Conservation (phyloP, 2,329 filamentous ascomycete genomes). For the Neurospora sp. region DNA sequence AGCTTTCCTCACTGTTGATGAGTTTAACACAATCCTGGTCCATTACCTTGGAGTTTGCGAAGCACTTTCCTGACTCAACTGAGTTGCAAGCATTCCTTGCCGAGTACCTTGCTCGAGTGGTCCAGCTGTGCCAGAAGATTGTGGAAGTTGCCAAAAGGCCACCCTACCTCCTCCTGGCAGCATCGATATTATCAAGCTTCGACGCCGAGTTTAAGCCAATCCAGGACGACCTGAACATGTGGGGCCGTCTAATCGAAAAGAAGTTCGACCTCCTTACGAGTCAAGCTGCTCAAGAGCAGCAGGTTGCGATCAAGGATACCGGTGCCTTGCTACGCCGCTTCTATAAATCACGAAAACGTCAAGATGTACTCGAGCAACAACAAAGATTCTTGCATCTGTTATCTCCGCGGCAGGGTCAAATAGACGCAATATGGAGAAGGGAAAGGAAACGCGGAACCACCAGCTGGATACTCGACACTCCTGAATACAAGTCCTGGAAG, state of each 20-base stretch:
- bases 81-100: background rate
- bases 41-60: background rate
- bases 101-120: conserved; percentile 2
- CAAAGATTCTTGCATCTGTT: rapidly evolving
- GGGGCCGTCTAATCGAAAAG: background rate
- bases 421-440: background rate
- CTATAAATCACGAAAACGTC: rapidly evolving
- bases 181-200: background rate
- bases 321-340: background rate
- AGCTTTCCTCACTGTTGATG: conserved; percentile 1
- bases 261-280: background rate
- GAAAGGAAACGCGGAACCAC: background rate
- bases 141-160: background rate
- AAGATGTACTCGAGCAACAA: background rate
- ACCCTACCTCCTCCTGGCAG: background rate
- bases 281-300: background rate
- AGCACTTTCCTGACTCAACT: background rate
- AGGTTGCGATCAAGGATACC: background rate
- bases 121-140: background rate
- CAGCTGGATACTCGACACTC: background rate
- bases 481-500: background rate
- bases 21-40: background rate
- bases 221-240: background rate
- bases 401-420: background rate
- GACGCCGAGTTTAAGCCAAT: background rate